phyloP scores from a whole-genome alignment of 2,329 filamentous ascomycete genomes.

The Plenodomus tracheiphilus region DNA sequence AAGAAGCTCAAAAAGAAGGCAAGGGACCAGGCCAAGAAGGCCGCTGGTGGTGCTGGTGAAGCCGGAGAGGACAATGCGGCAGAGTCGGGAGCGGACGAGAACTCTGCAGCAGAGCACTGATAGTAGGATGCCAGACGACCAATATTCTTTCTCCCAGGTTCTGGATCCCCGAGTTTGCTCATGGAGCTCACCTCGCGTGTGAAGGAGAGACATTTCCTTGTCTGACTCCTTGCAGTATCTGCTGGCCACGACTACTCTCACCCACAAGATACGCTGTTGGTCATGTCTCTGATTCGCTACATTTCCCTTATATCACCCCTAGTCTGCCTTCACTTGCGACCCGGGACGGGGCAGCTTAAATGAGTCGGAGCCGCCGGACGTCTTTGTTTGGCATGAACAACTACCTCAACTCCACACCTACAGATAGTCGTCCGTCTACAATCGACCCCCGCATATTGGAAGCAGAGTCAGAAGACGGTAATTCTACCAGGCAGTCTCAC shows the following conservation, averaged over 20 bases:
- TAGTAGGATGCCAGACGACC: not conserved
- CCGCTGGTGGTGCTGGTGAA: constrained; percentile 8
- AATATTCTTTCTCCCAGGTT: too few species aligned
- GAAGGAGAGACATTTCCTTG: not conserved
- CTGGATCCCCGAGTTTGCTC: not conserved
- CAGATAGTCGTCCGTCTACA: too few species aligned
- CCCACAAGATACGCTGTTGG: not conserved
- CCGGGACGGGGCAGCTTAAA: not conserved
- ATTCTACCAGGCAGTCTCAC: too few species aligned
- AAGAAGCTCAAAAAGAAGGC: constrained; percentile 46
- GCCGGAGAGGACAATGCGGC: not conserved
- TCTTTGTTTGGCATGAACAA: not conserved
- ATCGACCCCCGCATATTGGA: too few species aligned
- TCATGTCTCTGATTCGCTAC: not conserved
- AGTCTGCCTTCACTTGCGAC: not conserved
- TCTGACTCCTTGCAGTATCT: not conserved
- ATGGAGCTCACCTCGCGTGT: not conserved
- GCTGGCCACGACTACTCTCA: not conserved
- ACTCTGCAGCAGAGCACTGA: not conserved
- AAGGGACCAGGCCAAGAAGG: constrained; percentile 39
- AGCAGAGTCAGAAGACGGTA: too few species aligned
- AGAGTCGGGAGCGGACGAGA: not conserved
- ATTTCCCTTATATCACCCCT: not conserved
- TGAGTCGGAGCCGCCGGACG: too few species aligned
- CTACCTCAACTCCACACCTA: too few species aligned